phyloP scores from a whole-genome alignment of 441 rosid genomes.

The Jatropha multifida region DNA sequence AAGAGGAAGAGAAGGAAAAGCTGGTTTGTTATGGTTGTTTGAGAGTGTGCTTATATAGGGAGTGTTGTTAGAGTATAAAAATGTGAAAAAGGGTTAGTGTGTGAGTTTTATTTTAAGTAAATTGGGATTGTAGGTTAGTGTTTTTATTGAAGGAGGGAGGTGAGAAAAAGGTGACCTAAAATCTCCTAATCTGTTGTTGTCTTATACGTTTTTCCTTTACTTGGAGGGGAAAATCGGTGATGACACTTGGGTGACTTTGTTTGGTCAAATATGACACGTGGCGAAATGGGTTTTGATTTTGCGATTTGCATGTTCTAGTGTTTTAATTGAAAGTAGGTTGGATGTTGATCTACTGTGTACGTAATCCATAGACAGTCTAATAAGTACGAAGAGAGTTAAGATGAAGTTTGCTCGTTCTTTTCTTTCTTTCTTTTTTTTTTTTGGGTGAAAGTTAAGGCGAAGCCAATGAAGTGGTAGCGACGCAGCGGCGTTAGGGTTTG shows the following conservation, averaged over 20 bases:
- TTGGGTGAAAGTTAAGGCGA: too few species aligned
- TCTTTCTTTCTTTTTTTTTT: too few species aligned
- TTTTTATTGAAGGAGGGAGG: constrained; percentile 23
- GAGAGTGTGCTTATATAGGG: background rate
- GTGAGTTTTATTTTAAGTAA: background rate
- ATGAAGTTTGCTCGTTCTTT: too few species aligned
- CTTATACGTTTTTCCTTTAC: constrained; percentile 28
- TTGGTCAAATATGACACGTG: constrained; percentile 30
- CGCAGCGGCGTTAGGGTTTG: too few species aligned
- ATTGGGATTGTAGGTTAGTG: background rate
- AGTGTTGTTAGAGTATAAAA: background rate
- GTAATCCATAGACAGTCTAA: background rate
- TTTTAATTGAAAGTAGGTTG: constrained; percentile 34
- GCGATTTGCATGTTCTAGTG: background rate
- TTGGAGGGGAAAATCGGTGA: background rate
- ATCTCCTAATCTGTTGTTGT: constrained; percentile 40
- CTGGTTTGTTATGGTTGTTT: background rate
- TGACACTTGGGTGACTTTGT: constrained; percentile 28
- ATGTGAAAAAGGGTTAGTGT: background rate
- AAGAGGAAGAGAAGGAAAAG: background rate
- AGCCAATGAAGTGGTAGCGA: too few species aligned
- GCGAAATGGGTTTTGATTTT: constrained; percentile 14
- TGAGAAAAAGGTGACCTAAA: constrained; percentile 65
- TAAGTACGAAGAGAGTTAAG: too few species aligned
- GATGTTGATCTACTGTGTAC: constrained; percentile 50